Conservation (phyloP, 192 early-diverging fungal species). For the Entomortierella lignicola region DNA sequence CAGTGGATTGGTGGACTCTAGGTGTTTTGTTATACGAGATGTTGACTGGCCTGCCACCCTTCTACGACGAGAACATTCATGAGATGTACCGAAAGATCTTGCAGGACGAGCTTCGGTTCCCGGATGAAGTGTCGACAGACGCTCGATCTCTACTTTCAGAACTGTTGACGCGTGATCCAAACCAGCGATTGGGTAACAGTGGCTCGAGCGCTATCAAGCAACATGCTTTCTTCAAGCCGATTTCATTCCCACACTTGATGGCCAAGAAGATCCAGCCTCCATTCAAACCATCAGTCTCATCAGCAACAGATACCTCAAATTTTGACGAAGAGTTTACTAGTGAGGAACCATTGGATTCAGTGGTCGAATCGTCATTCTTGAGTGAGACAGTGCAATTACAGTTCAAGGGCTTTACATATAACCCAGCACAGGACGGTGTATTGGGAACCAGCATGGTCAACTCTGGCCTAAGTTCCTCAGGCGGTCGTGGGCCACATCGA, state of each 20-base stretch:
- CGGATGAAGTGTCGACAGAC: constrained; percentile 74
- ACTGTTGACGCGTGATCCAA: constrained; percentile 84
- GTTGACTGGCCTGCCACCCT: constrained; percentile 90
- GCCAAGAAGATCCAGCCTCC: constrained; percentile 93
- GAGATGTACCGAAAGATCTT: constrained; percentile 97
- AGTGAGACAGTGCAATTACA: constrained; percentile 93
- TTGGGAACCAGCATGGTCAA: constrained; percentile 64
- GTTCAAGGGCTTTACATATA: constrained; percentile 95
- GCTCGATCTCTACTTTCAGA: constrained; percentile 75
- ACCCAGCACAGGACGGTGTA: constrained; percentile 78
- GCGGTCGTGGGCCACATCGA: constrained; percentile 15
- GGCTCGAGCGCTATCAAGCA: constrained; percentile 93
- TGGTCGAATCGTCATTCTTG: constrained; percentile 83
- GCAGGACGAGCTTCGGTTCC: constrained; percentile 89
- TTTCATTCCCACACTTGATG: constrained; percentile 91
- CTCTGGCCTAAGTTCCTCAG: constrained; percentile 29
- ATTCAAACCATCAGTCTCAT: constrained; percentile 91
- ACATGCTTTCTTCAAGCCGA: constrained; percentile 93
- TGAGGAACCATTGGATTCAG: constrained; percentile 91
- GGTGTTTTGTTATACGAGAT: constrained; percentile 93
- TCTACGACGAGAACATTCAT: constrained; percentile 94
- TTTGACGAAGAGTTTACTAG: constrained; percentile 99
- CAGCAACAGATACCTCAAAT: constrained; percentile 94
- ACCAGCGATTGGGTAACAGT: constrained; percentile 84
- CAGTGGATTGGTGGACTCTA: constrained; percentile 98